These are phyloP conservation scores for Gossypium mustelinum DNA, from an alignment of 345 rosid species.

Conservation along the genomic window DNA sequence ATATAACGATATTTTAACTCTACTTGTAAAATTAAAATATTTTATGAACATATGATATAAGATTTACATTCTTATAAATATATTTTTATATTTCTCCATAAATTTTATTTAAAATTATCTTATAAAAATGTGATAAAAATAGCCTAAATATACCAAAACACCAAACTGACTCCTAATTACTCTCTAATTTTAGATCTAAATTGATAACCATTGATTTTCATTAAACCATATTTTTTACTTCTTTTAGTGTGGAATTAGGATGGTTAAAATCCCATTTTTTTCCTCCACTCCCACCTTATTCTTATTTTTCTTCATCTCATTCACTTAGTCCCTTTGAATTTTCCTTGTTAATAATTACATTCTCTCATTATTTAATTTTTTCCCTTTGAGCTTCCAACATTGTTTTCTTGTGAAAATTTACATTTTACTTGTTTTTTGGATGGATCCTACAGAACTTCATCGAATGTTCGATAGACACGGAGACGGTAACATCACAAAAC, in stretches of 20 bases:
- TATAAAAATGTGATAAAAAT: too few relatives aligned
- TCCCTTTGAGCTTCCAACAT: neutral
- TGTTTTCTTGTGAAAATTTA: neutral
- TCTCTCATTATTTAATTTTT: neutral
- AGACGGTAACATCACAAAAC: constrained; percentile 72
- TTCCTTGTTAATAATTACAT: too few relatives aligned
- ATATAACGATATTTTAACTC: too few relatives aligned
- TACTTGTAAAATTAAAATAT: too few relatives aligned
- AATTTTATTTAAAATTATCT: too few relatives aligned
- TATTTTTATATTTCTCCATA: too few relatives aligned
- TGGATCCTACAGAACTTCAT: constrained; percentile 70
- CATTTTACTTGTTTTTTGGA: neutral
- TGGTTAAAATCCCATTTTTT: neutral
- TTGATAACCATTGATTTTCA: neutral
- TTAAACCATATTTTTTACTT: neutral
- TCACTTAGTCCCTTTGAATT: too few relatives aligned
- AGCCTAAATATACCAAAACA: neutral
- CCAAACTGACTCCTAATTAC: neutral
- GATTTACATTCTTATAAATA: too few relatives aligned
- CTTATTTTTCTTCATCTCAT: neutral
- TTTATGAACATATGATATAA: too few relatives aligned
- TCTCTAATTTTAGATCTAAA: neutral
- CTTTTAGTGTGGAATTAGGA: neutral
- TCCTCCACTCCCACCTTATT: neutral
- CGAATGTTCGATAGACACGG: constrained; percentile 87